These are phyloP conservation scores for Yamadazyma philogaea DNA, from an alignment of 805 yeast species.

Conservation along the genomic window DNA sequence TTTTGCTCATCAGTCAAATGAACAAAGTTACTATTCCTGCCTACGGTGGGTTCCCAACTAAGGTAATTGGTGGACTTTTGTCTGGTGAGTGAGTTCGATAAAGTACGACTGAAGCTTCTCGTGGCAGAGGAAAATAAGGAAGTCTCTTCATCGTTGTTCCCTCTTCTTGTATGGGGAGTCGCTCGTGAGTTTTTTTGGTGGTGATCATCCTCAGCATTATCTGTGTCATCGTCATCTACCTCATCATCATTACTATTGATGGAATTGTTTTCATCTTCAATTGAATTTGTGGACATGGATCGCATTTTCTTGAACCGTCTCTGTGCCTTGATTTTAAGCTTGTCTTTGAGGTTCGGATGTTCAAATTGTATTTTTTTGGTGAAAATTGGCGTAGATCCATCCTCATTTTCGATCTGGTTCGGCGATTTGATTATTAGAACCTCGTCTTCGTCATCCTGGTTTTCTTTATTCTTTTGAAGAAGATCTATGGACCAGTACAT, in stretches of 20 bases:
- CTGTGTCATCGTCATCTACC: constrained; percentile 16
- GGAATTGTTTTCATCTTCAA: constrained; percentile 20
- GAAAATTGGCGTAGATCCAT: constrained; percentile 30
- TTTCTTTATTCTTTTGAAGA: constrained; percentile 50
- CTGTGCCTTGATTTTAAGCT: constrained; percentile 3
- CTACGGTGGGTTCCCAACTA: constrained; percentile 89
- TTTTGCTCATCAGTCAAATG: constrained; percentile 78
- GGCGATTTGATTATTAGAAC: constrained; percentile 79
- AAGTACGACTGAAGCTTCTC: constrained; percentile 4
- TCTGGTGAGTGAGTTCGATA: constrained; percentile 28
- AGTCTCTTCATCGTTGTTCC: constrained; percentile 15
- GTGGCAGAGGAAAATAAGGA: constrained; percentile 14
- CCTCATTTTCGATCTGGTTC: constrained; percentile 55
- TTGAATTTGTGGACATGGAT: constrained; percentile 12
- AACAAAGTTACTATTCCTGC: constrained; percentile 89
- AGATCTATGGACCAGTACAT: constrained; percentile 80
- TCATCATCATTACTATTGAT: constrained; percentile 22
- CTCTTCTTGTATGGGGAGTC: constrained; percentile 33
- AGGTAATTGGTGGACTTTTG: constrained; percentile 54
- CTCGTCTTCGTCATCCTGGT: constrained; percentile 59
- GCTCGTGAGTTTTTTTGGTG: constrained; percentile 31
- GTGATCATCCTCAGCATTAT: constrained; percentile 14
- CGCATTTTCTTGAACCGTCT: constrained; percentile 11
- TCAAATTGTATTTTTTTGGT: constrained; percentile 14
- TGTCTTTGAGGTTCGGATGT: constrained; percentile 1